Evolutionary conservation across 208 protist genomes (phyloP).

Genomic region (Trypanosoma platydactyli): DNA sequence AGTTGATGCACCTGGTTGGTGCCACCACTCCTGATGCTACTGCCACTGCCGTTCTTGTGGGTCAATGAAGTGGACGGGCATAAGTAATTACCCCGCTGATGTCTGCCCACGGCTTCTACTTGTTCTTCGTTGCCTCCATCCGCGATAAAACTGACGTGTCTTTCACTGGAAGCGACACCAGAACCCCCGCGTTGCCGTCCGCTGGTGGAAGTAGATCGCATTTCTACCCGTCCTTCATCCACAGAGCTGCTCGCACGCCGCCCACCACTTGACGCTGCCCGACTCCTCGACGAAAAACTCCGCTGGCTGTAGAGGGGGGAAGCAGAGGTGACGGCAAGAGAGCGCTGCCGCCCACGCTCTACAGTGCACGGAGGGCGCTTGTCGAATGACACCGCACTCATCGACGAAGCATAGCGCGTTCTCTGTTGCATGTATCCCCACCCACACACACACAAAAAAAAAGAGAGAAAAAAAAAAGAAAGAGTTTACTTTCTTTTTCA

Average conservation of each 20-base stretch:
- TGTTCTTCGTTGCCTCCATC: neutral
- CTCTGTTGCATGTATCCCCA: constrained; percentile 1
- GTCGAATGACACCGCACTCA: neutral
- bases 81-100: neutral
- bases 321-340: neutral
- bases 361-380: neutral
- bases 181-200: neutral
- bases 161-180: neutral
- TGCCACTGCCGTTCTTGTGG: neutral
- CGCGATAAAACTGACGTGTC: constrained; percentile 10
- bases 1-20: constrained; percentile 46
- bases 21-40: neutral
- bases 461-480: neutral
- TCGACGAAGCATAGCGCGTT: constrained; percentile 15
- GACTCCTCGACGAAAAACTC: neutral
- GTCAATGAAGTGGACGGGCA: neutral
- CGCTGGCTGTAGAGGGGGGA: neutral
- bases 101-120: neutral
- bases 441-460: neutral
- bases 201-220: neutral
- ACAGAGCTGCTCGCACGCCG: neutral
- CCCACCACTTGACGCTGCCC: constrained; percentile 1
- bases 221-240: neutral
- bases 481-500: neutral
- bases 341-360: neutral